Percentiles rank a stretch among this genome's conserved stretches.
Evolutionary conservation across 352 stramenopile species (phyloP).

Genomic region (Globisporangium okanoganense): DNA sequence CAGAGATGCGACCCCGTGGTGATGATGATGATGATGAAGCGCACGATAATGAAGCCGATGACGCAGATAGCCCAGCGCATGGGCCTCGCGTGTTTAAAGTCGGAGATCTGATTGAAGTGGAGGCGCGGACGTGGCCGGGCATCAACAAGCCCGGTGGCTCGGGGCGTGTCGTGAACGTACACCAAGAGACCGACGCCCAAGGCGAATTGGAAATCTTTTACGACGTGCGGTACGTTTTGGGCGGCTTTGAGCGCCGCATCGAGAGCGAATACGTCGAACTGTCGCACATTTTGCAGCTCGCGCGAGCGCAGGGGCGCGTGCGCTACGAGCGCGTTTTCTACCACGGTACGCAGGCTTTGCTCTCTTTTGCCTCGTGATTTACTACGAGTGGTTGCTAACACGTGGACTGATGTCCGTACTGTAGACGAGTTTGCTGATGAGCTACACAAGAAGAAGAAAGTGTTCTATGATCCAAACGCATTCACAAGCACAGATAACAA

Average conservation of each 20-base stretch:
- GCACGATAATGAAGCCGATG: neutral
- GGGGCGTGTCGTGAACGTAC: conserved; percentile 46
- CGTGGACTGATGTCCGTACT: neutral
- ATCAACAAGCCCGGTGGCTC: conserved; percentile 85
- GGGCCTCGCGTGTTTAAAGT: conserved; percentile 24
- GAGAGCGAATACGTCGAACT: conserved; percentile 62
- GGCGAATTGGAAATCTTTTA: conserved; percentile 40
- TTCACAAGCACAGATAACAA: neutral
- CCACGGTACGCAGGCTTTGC: conserved; percentile 23
- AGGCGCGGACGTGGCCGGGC: conserved; percentile 77
- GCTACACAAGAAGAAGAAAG: conserved; percentile 26
- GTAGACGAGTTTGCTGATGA: conserved; percentile 59
- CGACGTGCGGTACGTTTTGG: conserved; percentile 79
- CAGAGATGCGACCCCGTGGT: neutral
- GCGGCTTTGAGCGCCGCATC: conserved; percentile 73
- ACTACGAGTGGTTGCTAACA: neutral
- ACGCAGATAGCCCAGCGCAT: neutral
- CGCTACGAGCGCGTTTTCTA: conserved; percentile 55
- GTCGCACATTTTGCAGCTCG: conserved; percentile 34
- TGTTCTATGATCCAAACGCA: neutral
- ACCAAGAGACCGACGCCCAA: conserved; percentile 23
- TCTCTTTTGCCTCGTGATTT: neutral
- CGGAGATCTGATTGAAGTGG: conserved; percentile 52
- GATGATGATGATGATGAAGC: neutral
- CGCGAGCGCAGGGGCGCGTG: conserved; percentile 32